phyloP scores from a whole-genome alignment of 306 rosid genomes.

The Abrus pulchellus region DNA sequence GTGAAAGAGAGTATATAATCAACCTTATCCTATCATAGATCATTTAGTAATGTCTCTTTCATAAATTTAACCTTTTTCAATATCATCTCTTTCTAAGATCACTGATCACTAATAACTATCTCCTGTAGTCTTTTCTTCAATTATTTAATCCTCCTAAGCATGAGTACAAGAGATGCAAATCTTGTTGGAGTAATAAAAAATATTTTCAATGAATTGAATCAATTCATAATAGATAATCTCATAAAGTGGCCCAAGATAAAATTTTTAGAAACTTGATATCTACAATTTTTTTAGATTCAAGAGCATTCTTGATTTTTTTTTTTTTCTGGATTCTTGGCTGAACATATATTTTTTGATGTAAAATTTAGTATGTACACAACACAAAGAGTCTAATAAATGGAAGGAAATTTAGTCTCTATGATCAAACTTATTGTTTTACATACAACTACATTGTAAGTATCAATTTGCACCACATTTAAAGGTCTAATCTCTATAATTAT shows the following conservation, averaged over 20 bases:
- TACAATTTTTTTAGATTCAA: background rate
- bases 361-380: background rate
- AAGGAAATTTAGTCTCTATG: background rate
- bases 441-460: background rate
- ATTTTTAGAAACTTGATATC: background rate
- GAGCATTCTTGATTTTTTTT: no score
- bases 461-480: background rate
- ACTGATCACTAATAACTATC: no score
- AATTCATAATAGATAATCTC: background rate
- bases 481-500: background rate
- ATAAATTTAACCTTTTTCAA: no score
- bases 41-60: no score
- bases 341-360: background rate
- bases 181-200: background rate
- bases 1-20: background rate
- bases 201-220: background rate
- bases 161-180: background rate
- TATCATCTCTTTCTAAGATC: no score
- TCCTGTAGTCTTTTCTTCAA: background rate
- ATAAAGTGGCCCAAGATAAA: background rate
- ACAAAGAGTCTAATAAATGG: conserved; percentile 2
- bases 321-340: no score
- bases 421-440: background rate
- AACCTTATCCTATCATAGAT: background rate
- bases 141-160: background rate